Percentiles rank a stretch among this genome's conserved stretches.
These are phyloP conservation scores for Paramecium caudatum DNA, from an alignment of 73 alveolate genomes.

Conservation along the genomic window DNA sequence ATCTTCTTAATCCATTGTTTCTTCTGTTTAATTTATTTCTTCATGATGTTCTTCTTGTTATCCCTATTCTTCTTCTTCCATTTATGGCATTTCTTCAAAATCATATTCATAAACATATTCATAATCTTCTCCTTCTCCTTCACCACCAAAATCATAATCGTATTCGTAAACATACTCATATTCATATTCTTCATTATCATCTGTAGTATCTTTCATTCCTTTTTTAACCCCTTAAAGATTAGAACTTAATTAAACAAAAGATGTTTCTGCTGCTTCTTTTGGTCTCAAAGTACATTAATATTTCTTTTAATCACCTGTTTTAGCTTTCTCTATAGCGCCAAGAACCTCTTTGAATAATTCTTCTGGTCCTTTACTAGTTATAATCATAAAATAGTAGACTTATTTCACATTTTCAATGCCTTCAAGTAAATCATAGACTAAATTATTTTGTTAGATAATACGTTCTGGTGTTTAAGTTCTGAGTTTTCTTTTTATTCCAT, in stretches of 20 bases:
- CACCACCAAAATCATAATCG: neutral
- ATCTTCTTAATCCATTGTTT: neutral
- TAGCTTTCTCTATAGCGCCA: neutral
- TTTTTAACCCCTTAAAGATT: neutral
- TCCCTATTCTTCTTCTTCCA: too few relatives aligned
- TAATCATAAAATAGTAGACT: conserved; percentile 43
- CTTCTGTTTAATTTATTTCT: neutral
- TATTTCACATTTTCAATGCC: conserved; percentile 42
- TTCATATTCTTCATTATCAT: conserved; percentile 28
- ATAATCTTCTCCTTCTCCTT: neutral
- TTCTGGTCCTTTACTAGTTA: conserved; percentile 54
- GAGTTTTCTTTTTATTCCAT: conserved; percentile 45
- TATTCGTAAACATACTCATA: neutral
- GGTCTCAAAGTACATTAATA: neutral
- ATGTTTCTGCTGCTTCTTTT: neutral
- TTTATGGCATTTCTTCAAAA: conserved; percentile 24
- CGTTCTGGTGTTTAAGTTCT: conserved; percentile 55
- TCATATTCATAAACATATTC: conserved; percentile 56
- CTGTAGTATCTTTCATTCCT: neutral
- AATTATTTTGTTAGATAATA: neutral
- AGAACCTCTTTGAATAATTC: neutral
- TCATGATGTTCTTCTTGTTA: neutral
- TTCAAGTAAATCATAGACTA: conserved; percentile 58
- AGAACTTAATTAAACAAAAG: neutral
- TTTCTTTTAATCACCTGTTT: neutral